These are phyloP conservation scores for Mucor sp. DNA, from an alignment of 371 early-diverging fungal species.

Conservation along the genomic window DNA sequence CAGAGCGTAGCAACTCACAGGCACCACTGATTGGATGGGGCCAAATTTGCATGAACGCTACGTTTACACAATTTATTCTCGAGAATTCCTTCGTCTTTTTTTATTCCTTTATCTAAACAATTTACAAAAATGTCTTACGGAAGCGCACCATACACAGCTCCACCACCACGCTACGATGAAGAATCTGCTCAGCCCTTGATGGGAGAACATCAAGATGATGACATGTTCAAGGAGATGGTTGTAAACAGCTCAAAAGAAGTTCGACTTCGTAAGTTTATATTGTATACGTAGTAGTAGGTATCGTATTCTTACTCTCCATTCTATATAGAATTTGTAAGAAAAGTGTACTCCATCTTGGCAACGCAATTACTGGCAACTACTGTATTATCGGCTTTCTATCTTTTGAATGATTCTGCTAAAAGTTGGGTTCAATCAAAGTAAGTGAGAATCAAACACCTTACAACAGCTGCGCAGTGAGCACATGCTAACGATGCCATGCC, in stretches of 20 bases:
- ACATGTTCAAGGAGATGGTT: conserved; percentile 62
- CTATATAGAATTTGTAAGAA: conserved; percentile 69
- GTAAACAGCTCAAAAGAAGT: conserved; percentile 59
- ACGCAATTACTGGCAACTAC: conserved; percentile 66
- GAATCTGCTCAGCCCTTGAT: conserved; percentile 43
- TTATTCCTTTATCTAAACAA: neutral
- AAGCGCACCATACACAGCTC: conserved; percentile 34
- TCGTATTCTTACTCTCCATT: neutral
- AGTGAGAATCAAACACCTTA: neutral
- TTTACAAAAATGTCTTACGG: conserved; percentile 24
- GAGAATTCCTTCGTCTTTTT: conserved; percentile 1
- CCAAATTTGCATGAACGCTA: neutral
- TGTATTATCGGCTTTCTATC: conserved; percentile 56
- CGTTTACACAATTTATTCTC: neutral
- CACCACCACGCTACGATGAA: conserved; percentile 51
- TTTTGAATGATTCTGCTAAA: conserved; percentile 54
- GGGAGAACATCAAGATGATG: conserved; percentile 43
- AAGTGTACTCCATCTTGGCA: conserved; percentile 80
- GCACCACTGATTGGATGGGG: neutral
- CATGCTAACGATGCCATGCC: neutral
- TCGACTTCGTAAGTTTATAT: conserved; percentile 45
- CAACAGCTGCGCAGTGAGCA: neutral
- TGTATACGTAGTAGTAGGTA: neutral
- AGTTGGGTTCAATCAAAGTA: conserved; percentile 62
- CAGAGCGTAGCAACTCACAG: neutral